phyloP scores from a whole-genome alignment of 2,329 filamentous ascomycete genomes.

The Beauveria medogensis region DNA sequence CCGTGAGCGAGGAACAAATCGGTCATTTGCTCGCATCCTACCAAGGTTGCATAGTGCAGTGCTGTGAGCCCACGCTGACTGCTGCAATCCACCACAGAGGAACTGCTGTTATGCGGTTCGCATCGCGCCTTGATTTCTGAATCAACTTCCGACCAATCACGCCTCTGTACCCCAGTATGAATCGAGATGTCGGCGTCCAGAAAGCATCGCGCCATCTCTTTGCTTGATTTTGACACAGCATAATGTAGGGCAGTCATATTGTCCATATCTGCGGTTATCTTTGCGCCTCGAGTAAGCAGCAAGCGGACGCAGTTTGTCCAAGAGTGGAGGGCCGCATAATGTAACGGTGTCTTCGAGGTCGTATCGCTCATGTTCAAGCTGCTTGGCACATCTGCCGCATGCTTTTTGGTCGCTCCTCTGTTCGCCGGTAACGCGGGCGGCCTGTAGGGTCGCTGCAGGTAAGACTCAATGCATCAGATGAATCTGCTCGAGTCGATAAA shows the following conservation, averaged over 20 bases:
- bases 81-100: neutral
- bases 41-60: neutral
- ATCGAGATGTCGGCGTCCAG: neutral
- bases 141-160: neutral
- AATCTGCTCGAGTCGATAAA: neutral
- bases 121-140: neutral
- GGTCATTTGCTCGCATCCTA: neutral
- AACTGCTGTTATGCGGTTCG: neutral
- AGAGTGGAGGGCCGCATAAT: no score
- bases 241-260: neutral
- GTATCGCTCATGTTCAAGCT: no score
- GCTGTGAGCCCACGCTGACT: neutral
- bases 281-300: no score
- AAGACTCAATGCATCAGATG: neutral
- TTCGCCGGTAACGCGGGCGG: no score
- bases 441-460: neutral
- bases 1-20: neutral
- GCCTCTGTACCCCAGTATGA: neutral
- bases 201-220: neutral
- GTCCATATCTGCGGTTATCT: neutral
- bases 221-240: neutral
- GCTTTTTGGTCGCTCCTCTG: no score
- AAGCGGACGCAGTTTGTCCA: no score
- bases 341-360: no score
- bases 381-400: no score